Evolutionary conservation across 2,329 filamentous ascomycete genomes (phyloP).

Genomic region (Calonectria pseudoreteaudii): DNA sequence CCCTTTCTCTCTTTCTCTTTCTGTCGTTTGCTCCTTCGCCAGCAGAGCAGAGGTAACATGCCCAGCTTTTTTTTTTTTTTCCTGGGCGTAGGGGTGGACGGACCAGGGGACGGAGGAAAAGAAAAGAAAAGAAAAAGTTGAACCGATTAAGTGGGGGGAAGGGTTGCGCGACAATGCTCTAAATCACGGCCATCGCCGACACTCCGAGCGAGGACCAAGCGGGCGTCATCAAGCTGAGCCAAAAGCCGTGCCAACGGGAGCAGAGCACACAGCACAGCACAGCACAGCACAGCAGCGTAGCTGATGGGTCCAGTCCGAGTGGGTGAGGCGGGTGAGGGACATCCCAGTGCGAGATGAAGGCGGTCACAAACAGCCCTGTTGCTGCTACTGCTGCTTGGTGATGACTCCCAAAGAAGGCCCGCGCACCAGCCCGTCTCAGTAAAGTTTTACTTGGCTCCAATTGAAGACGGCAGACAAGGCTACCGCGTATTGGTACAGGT

Average conservation of each 20-base stretch:
- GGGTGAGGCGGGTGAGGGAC: slow-evolving; percentile 9
- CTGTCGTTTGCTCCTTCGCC: not conserved
- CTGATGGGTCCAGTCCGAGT: slow-evolving; percentile 1
- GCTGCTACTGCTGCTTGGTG: not conserved
- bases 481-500: not conserved
- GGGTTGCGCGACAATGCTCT: slow-evolving; percentile 15
- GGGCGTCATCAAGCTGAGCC: slow-evolving; percentile 12
- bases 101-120: not conserved
- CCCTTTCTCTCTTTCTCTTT: not conserved
- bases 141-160: slow-evolving; percentile 10
- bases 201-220: slow-evolving; percentile 22
- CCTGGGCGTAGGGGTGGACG: not conserved
- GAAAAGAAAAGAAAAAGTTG: slow-evolving; percentile 16
- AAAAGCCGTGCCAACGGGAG: not conserved
- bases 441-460: slow-evolving; percentile 8
- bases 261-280: slow-evolving; percentile 2
- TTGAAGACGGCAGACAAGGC: not conserved
- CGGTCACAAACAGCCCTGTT: not conserved
- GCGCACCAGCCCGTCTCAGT: slow-evolving; percentile 16
- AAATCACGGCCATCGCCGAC: slow-evolving; percentile 24
- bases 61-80: not conserved
- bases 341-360: slow-evolving; percentile 9
- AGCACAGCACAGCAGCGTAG: slow-evolving; percentile 6
- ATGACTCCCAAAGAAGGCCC: slow-evolving; percentile 2
- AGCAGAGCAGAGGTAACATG: not conserved